Conservation (phyloP, 768 basidiomycete species). For the Macrolepiota fuliginosa region DNA sequence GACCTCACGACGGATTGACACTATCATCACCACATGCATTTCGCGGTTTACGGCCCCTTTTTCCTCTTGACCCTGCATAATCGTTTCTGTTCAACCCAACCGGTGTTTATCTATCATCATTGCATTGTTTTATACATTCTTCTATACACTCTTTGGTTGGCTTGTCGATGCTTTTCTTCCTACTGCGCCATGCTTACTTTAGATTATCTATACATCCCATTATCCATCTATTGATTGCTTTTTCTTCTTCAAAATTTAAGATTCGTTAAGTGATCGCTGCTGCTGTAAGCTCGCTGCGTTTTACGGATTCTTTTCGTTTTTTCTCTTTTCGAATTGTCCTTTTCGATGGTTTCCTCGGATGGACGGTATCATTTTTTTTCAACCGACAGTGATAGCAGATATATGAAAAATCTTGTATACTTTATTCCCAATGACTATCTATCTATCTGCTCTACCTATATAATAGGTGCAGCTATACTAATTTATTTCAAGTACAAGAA, state of each 20-base stretch:
- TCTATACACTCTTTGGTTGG: slow-evolving; percentile 11
- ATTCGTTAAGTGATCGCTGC: background rate
- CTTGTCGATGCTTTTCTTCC: slow-evolving; percentile 7
- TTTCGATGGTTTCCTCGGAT: slow-evolving; percentile 3
- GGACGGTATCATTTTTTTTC: background rate
- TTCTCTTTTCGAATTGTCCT: background rate
- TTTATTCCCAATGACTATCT: background rate
- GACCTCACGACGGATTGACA: background rate
- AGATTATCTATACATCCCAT: slow-evolving; percentile 16
- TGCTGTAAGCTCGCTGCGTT: background rate
- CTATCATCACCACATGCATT: background rate
- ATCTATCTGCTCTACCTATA: background rate
- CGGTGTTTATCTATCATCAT: slow-evolving; percentile 12
- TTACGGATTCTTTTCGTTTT: slow-evolving; percentile 14
- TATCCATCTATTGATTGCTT: slow-evolving; percentile 12
- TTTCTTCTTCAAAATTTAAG: slow-evolving; percentile 9
- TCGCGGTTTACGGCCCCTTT: slow-evolving; percentile 4
- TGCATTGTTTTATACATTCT: slow-evolving; percentile 18
- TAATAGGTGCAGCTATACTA: background rate
- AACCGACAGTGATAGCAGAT: background rate
- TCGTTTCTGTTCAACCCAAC: slow-evolving; percentile 4
- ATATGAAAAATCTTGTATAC: slow-evolving; percentile 6
- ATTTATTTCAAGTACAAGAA: background rate
- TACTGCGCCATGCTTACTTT: slow-evolving; percentile 1
- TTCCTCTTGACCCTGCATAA: slow-evolving; percentile 13